phyloP scores from a whole-genome alignment of 129 eudicot genomes.

The Tagetes patula region DNA sequence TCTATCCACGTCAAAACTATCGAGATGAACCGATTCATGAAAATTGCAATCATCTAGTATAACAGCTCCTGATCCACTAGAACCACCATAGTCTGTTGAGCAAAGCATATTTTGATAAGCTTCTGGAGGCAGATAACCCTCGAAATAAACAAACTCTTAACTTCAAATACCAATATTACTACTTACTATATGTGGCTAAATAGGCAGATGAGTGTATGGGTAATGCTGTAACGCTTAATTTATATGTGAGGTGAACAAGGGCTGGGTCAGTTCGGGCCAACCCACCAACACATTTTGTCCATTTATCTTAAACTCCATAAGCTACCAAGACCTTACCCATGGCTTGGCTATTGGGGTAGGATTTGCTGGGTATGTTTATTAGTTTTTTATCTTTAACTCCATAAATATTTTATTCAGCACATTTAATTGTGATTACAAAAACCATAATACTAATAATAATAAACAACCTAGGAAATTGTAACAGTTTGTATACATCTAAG shows the following conservation, averaged over 20 bases:
- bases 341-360: no score
- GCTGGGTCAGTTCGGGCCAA: background rate
- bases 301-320: background rate
- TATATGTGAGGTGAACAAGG: background rate
- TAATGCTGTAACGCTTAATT: background rate
- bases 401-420: background rate
- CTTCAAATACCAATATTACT: background rate
- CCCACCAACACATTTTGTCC: slow-evolving; percentile 14
- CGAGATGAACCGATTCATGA: slow-evolving; percentile 94
- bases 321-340: no score
- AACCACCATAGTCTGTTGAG: slow-evolving; percentile 70
- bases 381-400: background rate
- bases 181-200: background rate
- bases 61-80: slow-evolving; percentile 83
- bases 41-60: slow-evolving; percentile 94
- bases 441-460: background rate
- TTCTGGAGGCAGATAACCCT: slow-evolving; percentile 16
- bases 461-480: background rate
- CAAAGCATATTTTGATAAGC: slow-evolving; percentile 22
- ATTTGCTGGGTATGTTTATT: no score
- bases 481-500: background rate
- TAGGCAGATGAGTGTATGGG: background rate
- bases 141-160: background rate
- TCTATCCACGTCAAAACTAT: slow-evolving; percentile 91
- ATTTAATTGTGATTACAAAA: background rate